A percentile compares a stretch with the other conserved stretches of the same genome.
phyloP scores from a whole-genome alignment of 305 asterid genomes.

The Ilex paraguariensis region DNA sequence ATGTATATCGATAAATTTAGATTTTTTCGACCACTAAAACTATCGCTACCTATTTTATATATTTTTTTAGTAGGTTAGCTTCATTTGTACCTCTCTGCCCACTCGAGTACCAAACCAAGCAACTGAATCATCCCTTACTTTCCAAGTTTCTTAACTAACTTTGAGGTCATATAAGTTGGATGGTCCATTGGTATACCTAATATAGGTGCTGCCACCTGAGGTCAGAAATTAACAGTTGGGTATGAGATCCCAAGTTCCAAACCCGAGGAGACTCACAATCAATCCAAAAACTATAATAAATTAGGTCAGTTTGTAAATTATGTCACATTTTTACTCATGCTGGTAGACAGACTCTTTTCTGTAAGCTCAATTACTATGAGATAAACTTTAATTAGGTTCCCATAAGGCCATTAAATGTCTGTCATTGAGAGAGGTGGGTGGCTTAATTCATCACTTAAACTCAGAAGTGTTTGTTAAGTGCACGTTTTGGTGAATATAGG shows the following conservation, averaged over 20 bases:
- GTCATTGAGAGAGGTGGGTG: neutral
- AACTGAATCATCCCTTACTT: slow-evolving; percentile 33
- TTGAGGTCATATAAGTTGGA: neutral
- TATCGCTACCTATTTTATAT: slow-evolving; percentile 15
- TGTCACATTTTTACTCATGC: no score
- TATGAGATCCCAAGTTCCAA: slow-evolving; percentile 20
- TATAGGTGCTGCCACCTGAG: no score
- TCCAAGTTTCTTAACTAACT: slow-evolving; percentile 42
- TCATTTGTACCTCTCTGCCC: slow-evolving; percentile 31
- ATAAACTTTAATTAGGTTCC: slow-evolving; percentile 12
- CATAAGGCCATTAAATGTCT: neutral
- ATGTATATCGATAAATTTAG: neutral
- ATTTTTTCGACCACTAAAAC: neutral
- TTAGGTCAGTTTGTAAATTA: no score
- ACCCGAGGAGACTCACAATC: neutral
- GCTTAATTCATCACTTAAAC: slow-evolving; percentile 14
- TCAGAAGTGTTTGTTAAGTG: slow-evolving; percentile 36
- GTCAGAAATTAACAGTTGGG: slow-evolving; percentile 14
- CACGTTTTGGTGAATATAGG: slow-evolving; percentile 41
- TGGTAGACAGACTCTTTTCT: neutral
- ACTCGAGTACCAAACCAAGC: slow-evolving; percentile 45
- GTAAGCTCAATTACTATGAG: slow-evolving; percentile 14
- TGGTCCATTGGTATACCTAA: no score
- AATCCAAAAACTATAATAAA: no score
- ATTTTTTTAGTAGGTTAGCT: neutral